Evolutionary conservation across 1,139 yeast genomes (phyloP).

Genomic region (Pichia norvegensis): DNA sequence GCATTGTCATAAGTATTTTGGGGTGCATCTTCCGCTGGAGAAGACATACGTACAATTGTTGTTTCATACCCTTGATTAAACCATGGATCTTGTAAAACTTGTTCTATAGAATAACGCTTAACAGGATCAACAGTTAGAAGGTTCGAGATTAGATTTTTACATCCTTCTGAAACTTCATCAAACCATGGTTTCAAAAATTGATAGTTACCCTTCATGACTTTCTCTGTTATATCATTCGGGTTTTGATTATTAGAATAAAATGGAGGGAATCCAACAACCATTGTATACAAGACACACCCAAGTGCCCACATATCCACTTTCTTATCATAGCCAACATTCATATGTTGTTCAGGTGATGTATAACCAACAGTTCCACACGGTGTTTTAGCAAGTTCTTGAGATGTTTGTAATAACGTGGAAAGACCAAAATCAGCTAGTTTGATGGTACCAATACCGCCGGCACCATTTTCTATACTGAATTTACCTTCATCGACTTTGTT

Average conservation of each 20-base stretch:
- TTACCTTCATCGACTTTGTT: conserved; percentile 81
- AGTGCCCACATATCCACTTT: conserved; percentile 61
- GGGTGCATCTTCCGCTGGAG: conserved; percentile 24
- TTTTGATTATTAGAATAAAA: conserved; percentile 46
- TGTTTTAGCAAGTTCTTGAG: conserved; percentile 44
- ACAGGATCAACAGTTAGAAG: conserved; percentile 49
- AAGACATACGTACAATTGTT: conserved; percentile 10
- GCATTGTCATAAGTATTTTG: conserved; percentile 21
- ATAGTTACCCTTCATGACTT: conserved; percentile 53
- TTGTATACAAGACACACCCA: conserved; percentile 54
- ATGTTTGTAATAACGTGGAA: conserved; percentile 40
- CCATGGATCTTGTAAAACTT: conserved; percentile 51
- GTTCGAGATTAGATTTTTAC: conserved; percentile 45
- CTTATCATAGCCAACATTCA: conserved; percentile 51
- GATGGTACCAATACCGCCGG: conserved; percentile 80
- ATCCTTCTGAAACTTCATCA: conserved; percentile 50
- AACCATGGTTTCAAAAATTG: conserved; percentile 56
- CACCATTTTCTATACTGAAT: conserved; percentile 69
- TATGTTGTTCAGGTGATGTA: conserved; percentile 55
- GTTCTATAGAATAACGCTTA: conserved; percentile 46
- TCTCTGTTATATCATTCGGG: conserved; percentile 47
- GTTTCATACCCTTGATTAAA: conserved; percentile 27
- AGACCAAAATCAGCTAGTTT: conserved; percentile 75
- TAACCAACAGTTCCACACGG: conserved; percentile 62
- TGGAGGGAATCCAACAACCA: conserved; percentile 58